Percentiles rank a stretch among this genome's conserved stretches.
Conservation (phyloP, 116 monocot species). For the Zostera marina region DNA sequence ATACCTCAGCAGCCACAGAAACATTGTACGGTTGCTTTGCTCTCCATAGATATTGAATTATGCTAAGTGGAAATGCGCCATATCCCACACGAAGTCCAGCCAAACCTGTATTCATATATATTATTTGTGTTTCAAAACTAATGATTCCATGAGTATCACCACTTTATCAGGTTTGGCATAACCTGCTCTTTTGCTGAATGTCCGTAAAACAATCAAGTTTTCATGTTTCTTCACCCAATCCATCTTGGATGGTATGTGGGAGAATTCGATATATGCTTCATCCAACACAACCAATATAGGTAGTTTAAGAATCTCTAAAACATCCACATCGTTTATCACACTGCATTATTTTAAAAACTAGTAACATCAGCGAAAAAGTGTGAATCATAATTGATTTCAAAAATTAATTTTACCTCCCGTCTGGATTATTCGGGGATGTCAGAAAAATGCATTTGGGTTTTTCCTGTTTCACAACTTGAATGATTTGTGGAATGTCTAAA, state of each 20-base stretch:
- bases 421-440: slow-evolving; percentile 96
- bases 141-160: background rate
- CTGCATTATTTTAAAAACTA: slow-evolving; percentile 23
- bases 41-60: slow-evolving; percentile 88
- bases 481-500: slow-evolving; percentile 50
- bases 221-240: slow-evolving; percentile 97
- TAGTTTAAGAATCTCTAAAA: slow-evolving; percentile 54
- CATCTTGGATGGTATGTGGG: slow-evolving; percentile 79
- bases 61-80: slow-evolving; percentile 97
- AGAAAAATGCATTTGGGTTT: slow-evolving; percentile 94
- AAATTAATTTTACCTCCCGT: slow-evolving; percentile 74
- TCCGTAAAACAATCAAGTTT: slow-evolving; percentile 86
- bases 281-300: slow-evolving; percentile 91
- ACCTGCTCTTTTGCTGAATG: slow-evolving; percentile 99
- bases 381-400: background rate
- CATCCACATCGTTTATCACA: slow-evolving; percentile 69
- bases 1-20: slow-evolving; percentile 88
- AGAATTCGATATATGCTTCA: slow-evolving; percentile 97
- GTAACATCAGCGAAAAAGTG: background rate
- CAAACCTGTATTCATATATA: slow-evolving; percentile 35
- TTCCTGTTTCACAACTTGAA: slow-evolving; percentile 68
- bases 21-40: slow-evolving; percentile 99
- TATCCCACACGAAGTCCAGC: slow-evolving; percentile 98
- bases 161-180: background rate
- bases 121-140: background rate